These are phyloP conservation scores for Prunus campanulata DNA, from an alignment of 306 rosid species.

Conservation along the genomic window DNA sequence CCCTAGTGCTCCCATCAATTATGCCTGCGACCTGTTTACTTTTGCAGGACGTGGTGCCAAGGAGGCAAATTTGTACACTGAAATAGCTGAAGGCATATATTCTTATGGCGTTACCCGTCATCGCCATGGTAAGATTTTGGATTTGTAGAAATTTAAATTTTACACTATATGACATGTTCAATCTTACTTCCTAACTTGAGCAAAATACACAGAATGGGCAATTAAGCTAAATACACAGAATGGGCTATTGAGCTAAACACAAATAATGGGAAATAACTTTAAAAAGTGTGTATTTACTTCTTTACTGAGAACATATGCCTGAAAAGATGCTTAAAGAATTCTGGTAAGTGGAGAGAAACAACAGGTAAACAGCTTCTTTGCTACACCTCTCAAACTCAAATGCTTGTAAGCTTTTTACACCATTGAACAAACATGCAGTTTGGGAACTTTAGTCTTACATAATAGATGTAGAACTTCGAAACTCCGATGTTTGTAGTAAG, in stretches of 20 bases:
- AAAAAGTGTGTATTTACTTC: neutral
- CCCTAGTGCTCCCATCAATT: conserved; percentile 4
- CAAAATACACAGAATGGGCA: neutral
- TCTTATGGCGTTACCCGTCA: conserved; percentile 87
- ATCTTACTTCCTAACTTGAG: neutral
- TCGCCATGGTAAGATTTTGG: conserved; percentile 73
- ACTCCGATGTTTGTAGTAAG: neutral
- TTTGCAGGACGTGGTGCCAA: conserved; percentile 79
- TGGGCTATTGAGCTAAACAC: no score
- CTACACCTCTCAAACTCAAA: neutral
- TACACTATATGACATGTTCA: neutral
- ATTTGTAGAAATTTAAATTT: neutral
- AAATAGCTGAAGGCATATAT: conserved; percentile 82
- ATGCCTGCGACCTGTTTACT: conserved; percentile 28
- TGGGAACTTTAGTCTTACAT: neutral
- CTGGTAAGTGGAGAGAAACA: neutral
- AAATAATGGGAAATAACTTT: no score
- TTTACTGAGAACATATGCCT: neutral
- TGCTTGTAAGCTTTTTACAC: neutral
- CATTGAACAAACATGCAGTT: neutral
- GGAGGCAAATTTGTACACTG: conserved; percentile 79
- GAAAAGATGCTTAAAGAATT: neutral
- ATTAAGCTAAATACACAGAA: no score
- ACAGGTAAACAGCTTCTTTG: neutral
- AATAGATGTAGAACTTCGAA: neutral